Conservation (phyloP, 305 asterid genomes). For the Stenogyne calaminthoides region DNA sequence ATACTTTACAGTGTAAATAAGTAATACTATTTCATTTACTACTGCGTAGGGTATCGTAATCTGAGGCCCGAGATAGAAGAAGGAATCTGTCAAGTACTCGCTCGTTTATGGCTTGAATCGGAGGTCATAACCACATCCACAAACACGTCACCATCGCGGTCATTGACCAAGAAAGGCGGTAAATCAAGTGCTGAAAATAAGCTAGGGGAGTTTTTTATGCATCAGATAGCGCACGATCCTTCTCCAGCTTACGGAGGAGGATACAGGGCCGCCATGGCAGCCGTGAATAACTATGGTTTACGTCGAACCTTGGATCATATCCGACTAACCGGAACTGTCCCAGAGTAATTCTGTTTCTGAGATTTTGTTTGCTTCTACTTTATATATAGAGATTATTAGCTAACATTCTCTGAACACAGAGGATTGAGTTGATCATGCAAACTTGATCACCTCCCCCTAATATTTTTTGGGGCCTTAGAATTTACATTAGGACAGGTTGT, state of each 20-base stretch:
- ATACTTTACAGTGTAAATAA: no score
- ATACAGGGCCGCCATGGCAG: constrained; percentile 76
- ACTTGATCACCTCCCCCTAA: constrained; percentile 41
- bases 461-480: no score
- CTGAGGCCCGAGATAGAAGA: constrained; percentile 84
- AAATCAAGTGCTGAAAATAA: no score
- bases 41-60: constrained; percentile 54
- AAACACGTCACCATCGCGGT: no score
- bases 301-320: constrained; percentile 77
- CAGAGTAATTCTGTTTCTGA: constrained; percentile 37
- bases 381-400: constrained; percentile 35
- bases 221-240: no score
- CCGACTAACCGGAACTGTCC: constrained; percentile 61
- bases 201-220: no score
- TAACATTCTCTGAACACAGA: constrained; percentile 39
- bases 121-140: no score
- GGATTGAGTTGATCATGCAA: constrained; percentile 42
- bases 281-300: constrained; percentile 77
- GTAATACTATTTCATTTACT: no score
- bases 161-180: no score
- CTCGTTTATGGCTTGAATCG: constrained; percentile 90
- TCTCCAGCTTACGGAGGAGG: no score
- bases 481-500: constrained; percentile 18
- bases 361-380: constrained; percentile 34
- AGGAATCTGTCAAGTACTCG: constrained; percentile 93